Conservation (phyloP, 2,329 filamentous ascomycete genomes). For the Xylariaceae sp. region DNA sequence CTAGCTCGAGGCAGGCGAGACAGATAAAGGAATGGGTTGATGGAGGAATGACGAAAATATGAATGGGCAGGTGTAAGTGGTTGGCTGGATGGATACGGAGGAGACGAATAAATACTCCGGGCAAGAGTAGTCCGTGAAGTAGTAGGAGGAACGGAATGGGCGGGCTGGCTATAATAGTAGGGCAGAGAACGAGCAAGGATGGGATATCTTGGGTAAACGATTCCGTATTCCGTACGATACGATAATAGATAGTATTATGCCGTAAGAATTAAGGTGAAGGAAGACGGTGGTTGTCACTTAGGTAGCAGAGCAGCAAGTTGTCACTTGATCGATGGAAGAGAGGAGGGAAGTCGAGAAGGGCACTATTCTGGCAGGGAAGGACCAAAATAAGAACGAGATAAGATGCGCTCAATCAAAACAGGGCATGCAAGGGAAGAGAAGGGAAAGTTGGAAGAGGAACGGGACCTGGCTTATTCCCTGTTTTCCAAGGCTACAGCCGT, state of each 20-base stretch:
- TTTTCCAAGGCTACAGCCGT: neutral
- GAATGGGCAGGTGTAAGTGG: neutral
- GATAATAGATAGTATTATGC: no score
- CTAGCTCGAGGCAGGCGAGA: constrained; percentile 1
- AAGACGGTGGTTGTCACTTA: no score
- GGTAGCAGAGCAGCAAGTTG: no score
- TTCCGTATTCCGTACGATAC: no score
- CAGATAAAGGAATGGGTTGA: neutral
- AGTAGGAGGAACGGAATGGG: neutral
- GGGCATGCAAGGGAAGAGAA: neutral
- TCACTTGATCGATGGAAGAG: neutral
- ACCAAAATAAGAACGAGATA: neutral
- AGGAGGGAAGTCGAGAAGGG: neutral
- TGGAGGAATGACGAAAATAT: neutral
- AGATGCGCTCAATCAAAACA: neutral
- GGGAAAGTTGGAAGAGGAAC: neutral
- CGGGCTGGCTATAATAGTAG: neutral
- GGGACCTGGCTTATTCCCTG: neutral
- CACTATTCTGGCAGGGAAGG: neutral
- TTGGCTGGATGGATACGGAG: no score
- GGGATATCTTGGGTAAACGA: neutral
- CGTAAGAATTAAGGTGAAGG: no score
- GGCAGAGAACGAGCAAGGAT: neutral
- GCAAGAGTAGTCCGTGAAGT: no score
- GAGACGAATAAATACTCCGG: no score